These are phyloP conservation scores for Malassezia restricta DNA, from an alignment of 1,284 basidiomycete species.

Conservation along the genomic window DNA sequence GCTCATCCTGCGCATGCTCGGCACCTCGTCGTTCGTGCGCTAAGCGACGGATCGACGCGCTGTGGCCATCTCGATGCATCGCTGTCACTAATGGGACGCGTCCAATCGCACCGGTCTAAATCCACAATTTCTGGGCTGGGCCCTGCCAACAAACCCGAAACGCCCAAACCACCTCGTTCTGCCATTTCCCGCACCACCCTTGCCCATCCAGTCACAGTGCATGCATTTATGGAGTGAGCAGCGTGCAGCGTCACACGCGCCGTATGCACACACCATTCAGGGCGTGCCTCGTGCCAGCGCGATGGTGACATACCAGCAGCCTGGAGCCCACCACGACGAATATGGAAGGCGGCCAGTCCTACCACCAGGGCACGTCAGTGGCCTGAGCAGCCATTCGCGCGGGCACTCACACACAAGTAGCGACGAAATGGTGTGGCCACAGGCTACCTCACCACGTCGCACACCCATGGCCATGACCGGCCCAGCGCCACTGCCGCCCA, in stretches of 20 bases:
- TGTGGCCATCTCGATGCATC: background rate
- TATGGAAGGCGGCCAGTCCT: too few relatives aligned
- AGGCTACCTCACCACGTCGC: too few relatives aligned
- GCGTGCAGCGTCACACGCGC: background rate
- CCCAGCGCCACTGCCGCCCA: too few relatives aligned
- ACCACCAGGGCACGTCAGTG: too few relatives aligned
- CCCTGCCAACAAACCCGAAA: too few relatives aligned
- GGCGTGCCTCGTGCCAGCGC: background rate
- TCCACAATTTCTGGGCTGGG: background rate
- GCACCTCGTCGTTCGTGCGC: slow-evolving; percentile 8
- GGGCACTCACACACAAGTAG: too few relatives aligned
- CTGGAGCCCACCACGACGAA: too few relatives aligned
- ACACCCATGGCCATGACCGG: too few relatives aligned
- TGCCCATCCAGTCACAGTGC: background rate
- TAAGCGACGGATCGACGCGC: slow-evolving; percentile 1
- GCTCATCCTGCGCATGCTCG: slow-evolving; percentile 2
- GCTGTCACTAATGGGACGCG: background rate
- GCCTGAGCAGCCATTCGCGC: too few relatives aligned
- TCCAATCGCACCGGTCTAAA: background rate
- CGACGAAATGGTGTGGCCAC: too few relatives aligned
- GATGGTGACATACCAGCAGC: background rate
- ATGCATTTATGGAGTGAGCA: background rate
- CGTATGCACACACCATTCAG: background rate
- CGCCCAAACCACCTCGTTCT: too few relatives aligned
- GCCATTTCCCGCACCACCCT: background rate